These are phyloP conservation scores for Patellaria atrata DNA, from an alignment of 495 filamentous ascomycete species.

Conservation along the genomic window DNA sequence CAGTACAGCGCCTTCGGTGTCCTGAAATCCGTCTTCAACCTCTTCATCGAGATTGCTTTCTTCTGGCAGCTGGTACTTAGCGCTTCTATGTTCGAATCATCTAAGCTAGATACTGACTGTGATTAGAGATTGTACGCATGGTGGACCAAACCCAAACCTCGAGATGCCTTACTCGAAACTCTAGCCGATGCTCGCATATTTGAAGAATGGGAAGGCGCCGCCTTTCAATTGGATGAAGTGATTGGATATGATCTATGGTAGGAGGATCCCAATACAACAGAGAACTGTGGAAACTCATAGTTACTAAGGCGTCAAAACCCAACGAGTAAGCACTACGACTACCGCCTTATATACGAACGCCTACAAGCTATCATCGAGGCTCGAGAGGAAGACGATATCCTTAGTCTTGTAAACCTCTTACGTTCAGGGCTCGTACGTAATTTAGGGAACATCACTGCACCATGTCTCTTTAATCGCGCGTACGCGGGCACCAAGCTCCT, in stretches of 20 bases:
- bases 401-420: conserved; percentile 61
- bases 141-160: conserved; percentile 38
- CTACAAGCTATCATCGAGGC: conserved; percentile 56
- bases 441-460: conserved; percentile 73
- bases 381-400: conserved; percentile 61
- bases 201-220: conserved; percentile 74
- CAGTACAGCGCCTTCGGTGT: conserved; percentile 7
- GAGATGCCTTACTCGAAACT: conserved; percentile 39
- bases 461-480: conserved; percentile 70
- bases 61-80: conserved; percentile 26
- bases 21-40: conserved; percentile 12
- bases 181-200: conserved; percentile 52
- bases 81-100: neutral
- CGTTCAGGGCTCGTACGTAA: conserved; percentile 82
- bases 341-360: conserved; percentile 68
- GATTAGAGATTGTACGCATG: conserved; percentile 40
- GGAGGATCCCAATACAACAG: conserved; percentile 1
- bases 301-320: conserved; percentile 59
- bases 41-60: conserved; percentile 24
- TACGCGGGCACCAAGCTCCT: conserved; percentile 82
- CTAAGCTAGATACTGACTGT: conserved; percentile 4
- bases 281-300: neutral
- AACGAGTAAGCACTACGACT: conserved; percentile 74
- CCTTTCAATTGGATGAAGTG: conserved; percentile 63
- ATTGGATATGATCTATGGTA: conserved; percentile 74